These are phyloP conservation scores for Penicillium sp. DNA, from an alignment of 2,329 filamentous ascomycete species.

Conservation along the genomic window DNA sequence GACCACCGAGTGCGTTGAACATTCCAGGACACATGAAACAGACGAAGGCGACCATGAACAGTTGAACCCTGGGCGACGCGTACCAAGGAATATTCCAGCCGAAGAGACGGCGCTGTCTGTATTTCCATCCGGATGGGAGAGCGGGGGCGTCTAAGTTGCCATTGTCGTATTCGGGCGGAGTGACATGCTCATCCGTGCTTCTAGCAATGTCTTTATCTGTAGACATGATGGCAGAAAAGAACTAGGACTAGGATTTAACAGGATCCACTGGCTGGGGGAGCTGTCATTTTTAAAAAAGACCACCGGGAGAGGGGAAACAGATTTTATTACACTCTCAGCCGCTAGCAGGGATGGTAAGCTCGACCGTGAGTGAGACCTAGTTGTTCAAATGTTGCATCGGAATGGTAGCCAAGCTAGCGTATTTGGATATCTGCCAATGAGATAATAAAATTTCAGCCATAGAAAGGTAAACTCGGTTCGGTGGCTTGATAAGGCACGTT, in stretches of 20 bases:
- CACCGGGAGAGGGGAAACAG: not conserved
- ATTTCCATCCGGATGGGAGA: not conserved
- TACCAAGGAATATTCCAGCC: slow-evolving; percentile 48
- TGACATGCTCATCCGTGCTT: not conserved
- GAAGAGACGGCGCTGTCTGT: not conserved
- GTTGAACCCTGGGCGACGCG: slow-evolving; percentile 64
- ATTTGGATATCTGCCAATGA: not conserved
- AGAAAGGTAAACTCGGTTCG: not conserved
- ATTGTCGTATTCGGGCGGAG: not conserved
- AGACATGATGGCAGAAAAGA: not conserved
- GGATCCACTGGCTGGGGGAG: not conserved
- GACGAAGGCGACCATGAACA: slow-evolving; percentile 61
- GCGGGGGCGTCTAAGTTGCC: not conserved
- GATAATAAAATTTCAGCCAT: not conserved
- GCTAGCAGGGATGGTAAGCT: not conserved
- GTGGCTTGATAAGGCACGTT: not conserved
- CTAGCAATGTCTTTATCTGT: not conserved
- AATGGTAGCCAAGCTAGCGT: not conserved
- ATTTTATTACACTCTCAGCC: not conserved
- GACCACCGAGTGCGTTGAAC: slow-evolving; percentile 59
- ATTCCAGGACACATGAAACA: slow-evolving; percentile 66
- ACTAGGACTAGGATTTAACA: not conserved
- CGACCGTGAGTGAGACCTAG: not conserved
- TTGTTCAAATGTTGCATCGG: not conserved
- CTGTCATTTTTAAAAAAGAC: not conserved